Base-by-base conservation (phyloP, 139 green algal genomes). In the Yamagishiella unicocca region DNA sequence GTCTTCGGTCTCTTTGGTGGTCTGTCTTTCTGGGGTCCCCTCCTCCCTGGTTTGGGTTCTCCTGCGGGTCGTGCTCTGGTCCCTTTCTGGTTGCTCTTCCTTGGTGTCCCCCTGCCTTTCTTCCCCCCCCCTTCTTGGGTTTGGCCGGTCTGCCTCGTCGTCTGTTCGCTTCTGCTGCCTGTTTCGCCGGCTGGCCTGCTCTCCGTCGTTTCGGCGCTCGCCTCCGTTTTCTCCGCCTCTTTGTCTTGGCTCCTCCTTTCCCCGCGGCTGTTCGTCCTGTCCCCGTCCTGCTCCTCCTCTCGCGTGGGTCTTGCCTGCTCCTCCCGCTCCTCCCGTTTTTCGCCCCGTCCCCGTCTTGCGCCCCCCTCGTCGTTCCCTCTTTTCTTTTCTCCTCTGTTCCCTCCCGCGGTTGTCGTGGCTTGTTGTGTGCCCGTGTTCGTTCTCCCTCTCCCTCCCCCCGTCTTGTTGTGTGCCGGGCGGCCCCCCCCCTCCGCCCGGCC, bases 21-120 rank as follows among this genome's bases (percentile, higher is more conserved):
- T 89, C 87, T 83, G 80, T 92, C 38, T 72, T 74, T 46, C 74
- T 90, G 40, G 71, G 89, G 50, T n/a, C 66, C 89, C 73, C 89
- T 95, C 61, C 91, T 96, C 71, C 88, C 87, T 72, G 94, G 91
- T 83, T 78, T 91, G 54, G 90, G 87, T 73, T 93, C 90, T 92
- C 94, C 95, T 87, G 87, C 93, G 79, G 92, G 92, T 84, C 78
- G 83, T 79, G 93, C 95, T 82, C 91, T 95, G 80, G 95, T 92
- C 74, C 94, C 93, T 70, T 95, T 81, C 90, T 96, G 54, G 95
- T 95, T 92, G 93, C 95, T 62, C 21, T 58, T 40, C 77, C 68
- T 73, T 74, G 53, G 66, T 29, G 87, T 95, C 54, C 87, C 92
- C 64, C 94, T 96, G 89, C 93, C 82, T 77, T 91, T 95, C 84